These are phyloP conservation scores for Phylloporus arenicola DNA, from an alignment of 768 basidiomycete species.

Conservation along the genomic window DNA sequence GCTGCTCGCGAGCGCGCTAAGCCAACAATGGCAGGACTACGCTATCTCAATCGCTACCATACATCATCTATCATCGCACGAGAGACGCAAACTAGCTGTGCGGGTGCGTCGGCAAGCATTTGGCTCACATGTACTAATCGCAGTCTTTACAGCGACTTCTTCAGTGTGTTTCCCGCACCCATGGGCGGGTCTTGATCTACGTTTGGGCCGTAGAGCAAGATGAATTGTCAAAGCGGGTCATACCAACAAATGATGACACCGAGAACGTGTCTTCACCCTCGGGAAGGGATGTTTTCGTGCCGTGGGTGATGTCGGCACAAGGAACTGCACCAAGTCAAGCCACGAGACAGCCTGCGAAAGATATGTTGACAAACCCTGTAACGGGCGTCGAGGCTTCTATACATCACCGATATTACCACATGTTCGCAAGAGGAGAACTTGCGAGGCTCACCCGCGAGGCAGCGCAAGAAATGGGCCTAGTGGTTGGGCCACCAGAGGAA, in stretches of 20 bases:
- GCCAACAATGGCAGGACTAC: conserved; percentile 63
- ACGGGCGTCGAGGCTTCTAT: conserved; percentile 30
- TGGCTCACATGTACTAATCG: background rate
- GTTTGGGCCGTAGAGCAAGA: conserved; percentile 98
- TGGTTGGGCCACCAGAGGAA: conserved; percentile 37
- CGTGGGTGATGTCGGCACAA: conserved; percentile 65
- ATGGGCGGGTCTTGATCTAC: conserved; percentile 84
- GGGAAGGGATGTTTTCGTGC: conserved; percentile 84
- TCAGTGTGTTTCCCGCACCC: conserved; percentile 54
- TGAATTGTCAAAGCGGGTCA: conserved; percentile 67
- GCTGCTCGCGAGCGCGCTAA: background rate
- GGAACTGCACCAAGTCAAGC: conserved; percentile 15
- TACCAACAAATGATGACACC: conserved; percentile 32
- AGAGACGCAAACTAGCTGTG: conserved; percentile 66
- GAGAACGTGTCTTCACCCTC: conserved; percentile 8
- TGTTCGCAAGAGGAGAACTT: conserved; percentile 85
- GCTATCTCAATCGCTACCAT: conserved; percentile 97
- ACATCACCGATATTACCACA: conserved; percentile 92
- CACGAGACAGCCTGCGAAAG: conserved; percentile 4
- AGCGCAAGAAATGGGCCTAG: conserved; percentile 50
- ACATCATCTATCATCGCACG: conserved; percentile 84
- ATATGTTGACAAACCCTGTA: background rate
- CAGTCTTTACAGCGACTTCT: conserved; percentile 48
- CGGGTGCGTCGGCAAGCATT: conserved; percentile 43
- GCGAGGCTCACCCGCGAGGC: conserved; percentile 55